phyloP scores from a whole-genome alignment of 169 alveolate species.

The Cryptosporidium xiaoi region DNA sequence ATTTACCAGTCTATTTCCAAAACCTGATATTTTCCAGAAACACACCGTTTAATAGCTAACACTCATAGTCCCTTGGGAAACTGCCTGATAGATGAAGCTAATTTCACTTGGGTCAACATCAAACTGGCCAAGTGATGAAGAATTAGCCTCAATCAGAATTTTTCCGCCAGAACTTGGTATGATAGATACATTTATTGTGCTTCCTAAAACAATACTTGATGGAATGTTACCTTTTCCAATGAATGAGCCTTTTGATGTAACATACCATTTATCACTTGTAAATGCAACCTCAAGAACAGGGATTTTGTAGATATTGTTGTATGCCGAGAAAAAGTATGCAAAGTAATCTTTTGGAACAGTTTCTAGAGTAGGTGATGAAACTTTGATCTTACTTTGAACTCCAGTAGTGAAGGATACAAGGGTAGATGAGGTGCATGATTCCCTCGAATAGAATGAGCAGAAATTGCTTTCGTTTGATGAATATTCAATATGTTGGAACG shows the following conservation, averaged over 20 bases:
- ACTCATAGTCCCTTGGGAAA: constrained; percentile 62
- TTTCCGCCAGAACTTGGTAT: constrained; percentile 11
- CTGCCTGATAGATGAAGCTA: constrained; percentile 50
- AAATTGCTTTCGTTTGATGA: constrained; percentile 6
- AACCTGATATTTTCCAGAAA: too few species aligned
- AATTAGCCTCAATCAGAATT: constrained; percentile 7
- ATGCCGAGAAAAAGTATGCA: constrained; percentile 26
- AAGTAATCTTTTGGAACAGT: constrained; percentile 55
- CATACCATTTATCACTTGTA: constrained; percentile 18
- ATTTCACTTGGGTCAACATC: constrained; percentile 22
- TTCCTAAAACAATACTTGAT: constrained; percentile 18
- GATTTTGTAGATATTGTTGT: constrained; percentile 17
- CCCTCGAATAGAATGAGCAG: constrained; percentile 14
- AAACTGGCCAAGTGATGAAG: constrained; percentile 4
- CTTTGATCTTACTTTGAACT: neutral
- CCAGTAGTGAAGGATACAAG: constrained; percentile 33
- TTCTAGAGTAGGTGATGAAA: constrained; percentile 11
- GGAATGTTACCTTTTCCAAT: constrained; percentile 34
- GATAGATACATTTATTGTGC: neutral
- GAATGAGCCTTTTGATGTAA: constrained; percentile 24
- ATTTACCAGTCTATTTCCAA: too few species aligned
- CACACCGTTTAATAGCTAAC: neutral
- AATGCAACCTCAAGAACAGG: constrained; percentile 52
- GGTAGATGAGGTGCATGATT: constrained; percentile 30
- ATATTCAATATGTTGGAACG: constrained; percentile 30